A percentile compares a stretch with the other conserved stretches of the same genome.
Conservation (phyloP, 2,329 filamentous ascomycete species). For the Daldinia sp. region DNA sequence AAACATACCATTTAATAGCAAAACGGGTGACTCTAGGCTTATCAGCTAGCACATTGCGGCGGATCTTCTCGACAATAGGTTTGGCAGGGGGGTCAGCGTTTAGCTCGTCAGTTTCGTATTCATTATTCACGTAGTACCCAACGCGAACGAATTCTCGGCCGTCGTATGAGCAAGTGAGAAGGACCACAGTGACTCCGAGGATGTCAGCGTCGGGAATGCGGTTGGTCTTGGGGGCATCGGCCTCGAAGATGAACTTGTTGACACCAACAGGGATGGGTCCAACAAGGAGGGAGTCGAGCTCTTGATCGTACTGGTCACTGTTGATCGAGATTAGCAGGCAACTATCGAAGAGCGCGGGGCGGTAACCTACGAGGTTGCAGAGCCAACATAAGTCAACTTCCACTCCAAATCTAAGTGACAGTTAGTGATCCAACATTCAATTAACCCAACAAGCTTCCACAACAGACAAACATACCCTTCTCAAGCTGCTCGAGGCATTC, state of each 20-base stretch:
- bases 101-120: conserved; percentile 93
- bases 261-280: conserved; percentile 97
- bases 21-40: conserved; percentile 98
- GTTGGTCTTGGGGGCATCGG: conserved; percentile 87
- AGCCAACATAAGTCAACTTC: conserved; percentile 99
- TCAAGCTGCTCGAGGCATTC: conserved; percentile 95
- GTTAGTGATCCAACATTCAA: conserved; percentile 17
- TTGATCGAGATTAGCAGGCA: conserved; percentile 31
- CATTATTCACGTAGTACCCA: conserved; percentile 99
- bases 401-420: conserved; percentile 83
- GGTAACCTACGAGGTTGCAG: conserved; percentile 85
- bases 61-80: conserved; percentile 90
- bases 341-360: conserved; percentile 9
- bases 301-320: conserved; percentile 96
- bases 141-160: conserved; percentile 96
- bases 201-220: conserved; percentile 96
- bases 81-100: conserved; percentile 89
- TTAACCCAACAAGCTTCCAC: not conserved
- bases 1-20: conserved; percentile 92
- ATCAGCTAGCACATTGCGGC: conserved; percentile 91
- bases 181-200: conserved; percentile 94
- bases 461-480: conserved; percentile 69
- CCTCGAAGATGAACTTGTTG: conserved; percentile 99
- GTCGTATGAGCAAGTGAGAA: conserved; percentile 96
- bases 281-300: conserved; percentile 95